Conservation (phyloP, 2,329 filamentous ascomycete species). For the Pestalotiopsis sp. region DNA sequence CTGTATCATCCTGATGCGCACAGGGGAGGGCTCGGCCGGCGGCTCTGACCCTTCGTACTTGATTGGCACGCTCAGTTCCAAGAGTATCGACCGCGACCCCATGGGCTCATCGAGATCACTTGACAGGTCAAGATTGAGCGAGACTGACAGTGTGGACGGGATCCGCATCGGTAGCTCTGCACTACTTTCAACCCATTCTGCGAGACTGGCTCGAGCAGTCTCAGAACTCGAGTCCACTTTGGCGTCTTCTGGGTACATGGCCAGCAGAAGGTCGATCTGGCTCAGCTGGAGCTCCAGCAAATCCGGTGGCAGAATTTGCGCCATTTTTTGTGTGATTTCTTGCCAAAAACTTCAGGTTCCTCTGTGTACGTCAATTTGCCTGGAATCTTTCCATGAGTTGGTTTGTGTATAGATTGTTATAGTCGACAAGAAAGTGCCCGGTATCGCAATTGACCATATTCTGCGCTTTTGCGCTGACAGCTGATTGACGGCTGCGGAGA, state of each 20-base stretch:
- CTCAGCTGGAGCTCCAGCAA: constrained; percentile 50
- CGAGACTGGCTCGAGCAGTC: not conserved
- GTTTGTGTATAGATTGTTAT: not conserved
- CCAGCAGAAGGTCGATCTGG: constrained; percentile 53
- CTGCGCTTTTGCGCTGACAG: not conserved
- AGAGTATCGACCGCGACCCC: constrained; percentile 25
- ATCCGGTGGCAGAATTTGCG: constrained; percentile 38
- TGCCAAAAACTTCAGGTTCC: too few species aligned
- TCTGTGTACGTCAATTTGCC: not conserved
- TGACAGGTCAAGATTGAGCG: constrained; percentile 30
- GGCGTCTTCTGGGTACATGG: constrained; percentile 52
- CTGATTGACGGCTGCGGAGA: not conserved
- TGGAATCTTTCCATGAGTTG: not conserved
- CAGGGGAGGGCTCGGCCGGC: constrained; percentile 39
- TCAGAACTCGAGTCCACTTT: constrained; percentile 29
- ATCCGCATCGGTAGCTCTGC: not conserved
- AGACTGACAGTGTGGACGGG: constrained; percentile 16
- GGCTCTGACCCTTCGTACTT: constrained; percentile 16
- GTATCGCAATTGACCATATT: not conserved
- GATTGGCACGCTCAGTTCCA: constrained; percentile 40
- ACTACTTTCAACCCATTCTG: not conserved
- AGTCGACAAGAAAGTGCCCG: not conserved
- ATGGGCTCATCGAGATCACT: constrained; percentile 13
- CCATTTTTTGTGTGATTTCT: not conserved
- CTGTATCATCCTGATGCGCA: constrained; percentile 48